These are phyloP conservation scores for Mortierella polycephala DNA, from an alignment of 371 early-diverging fungal genomes.

Conservation along the genomic window DNA sequence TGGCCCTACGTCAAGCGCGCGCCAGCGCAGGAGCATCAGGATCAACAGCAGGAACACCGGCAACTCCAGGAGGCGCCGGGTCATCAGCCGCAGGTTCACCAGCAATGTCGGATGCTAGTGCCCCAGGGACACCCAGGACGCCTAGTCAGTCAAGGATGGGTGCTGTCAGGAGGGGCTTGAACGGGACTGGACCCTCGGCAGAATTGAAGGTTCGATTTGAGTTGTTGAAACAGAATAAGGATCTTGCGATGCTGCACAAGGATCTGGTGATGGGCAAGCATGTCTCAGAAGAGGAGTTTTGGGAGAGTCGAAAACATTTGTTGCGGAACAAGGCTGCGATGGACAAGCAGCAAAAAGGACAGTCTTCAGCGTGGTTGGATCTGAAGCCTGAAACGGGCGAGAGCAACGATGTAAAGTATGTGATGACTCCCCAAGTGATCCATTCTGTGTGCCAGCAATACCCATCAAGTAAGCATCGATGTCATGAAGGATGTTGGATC, in stretches of 20 bases:
- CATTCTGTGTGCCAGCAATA: slow-evolving; percentile 91
- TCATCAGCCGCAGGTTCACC: slow-evolving; percentile 45
- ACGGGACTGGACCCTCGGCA: slow-evolving; percentile 44
- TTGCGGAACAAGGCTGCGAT: slow-evolving; percentile 77
- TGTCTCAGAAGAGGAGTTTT: slow-evolving; percentile 92
- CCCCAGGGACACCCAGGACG: slow-evolving; percentile 57
- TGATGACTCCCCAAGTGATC: slow-evolving; percentile 89
- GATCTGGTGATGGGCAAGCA: slow-evolving; percentile 83
- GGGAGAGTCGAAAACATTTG: slow-evolving; percentile 84
- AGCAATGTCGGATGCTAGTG: slow-evolving; percentile 48
- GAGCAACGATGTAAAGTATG: slow-evolving; percentile 86
- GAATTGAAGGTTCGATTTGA: slow-evolving; percentile 67
- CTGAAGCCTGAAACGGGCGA: slow-evolving; percentile 82
- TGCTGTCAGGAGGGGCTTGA: slow-evolving; percentile 14
- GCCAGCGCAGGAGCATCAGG: slow-evolving; percentile 47
- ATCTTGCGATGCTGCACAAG: slow-evolving; percentile 77
- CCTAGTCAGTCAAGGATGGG: slow-evolving; percentile 12
- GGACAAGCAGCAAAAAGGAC: slow-evolving; percentile 84
- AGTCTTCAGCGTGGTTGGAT: slow-evolving; percentile 83
- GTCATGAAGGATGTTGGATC: too few species aligned
- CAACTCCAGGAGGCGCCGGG: neutral
- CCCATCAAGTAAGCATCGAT: slow-evolving; percentile 73
- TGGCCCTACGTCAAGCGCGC: slow-evolving; percentile 53
- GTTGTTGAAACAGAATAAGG: slow-evolving; percentile 73
- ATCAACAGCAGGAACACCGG: slow-evolving; percentile 3